Base-by-base conservation (phyloP, 2,329 filamentous ascomycete genomes). In the Claviceps sp. region DNA sequence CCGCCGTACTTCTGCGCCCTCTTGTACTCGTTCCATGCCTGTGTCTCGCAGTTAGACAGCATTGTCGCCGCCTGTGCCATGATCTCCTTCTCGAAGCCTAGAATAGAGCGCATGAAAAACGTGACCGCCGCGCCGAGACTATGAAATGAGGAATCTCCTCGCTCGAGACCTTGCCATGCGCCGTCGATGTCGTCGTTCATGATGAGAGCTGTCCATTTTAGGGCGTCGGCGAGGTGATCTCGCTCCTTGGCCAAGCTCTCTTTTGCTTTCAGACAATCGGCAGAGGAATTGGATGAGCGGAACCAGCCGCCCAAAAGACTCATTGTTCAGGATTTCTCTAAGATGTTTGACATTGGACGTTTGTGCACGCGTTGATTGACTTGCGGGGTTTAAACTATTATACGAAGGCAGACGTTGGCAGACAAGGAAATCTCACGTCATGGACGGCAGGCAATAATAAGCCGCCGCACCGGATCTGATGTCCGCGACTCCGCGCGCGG, bases 21-120 rank as follows among this genome's bases (percentile, higher is more conserved):
- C 61, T 84, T 82, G 67, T 88, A 83, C 58, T 94, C 87, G 50
- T 81, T 77, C 72, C 81, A 85, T 4, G 90, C 86, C 50, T 79
- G 76, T 34, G 77, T 81, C 69, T 97, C 91, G 52, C 88, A 88
- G 45, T 85, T 81, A 49, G 76, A 76, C 26, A 98, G 75, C 48
- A 81, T 77, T 26, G 81, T 76, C 14, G 81, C 80, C 22, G 93
- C 88, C 71, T 94, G 82, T 52, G 81, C 81, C 85, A 97, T 93
- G 58, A 94, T 77, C 3, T 93, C 83, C 66, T 94, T 90, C 68
- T 97, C 93, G 61, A 95, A 93, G 2, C 90, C 90, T 1, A 97
- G 72, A 2, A 93, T 84, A 18, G 90, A 89, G 59, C 83, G 78
- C 67, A 97, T 83, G 65, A 97, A 97, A 45, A 81, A 81, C 20